These are phyloP conservation scores for Volvox carteri DNA, from an alignment of 163 green algal genomes.

Conservation along the genomic window DNA sequence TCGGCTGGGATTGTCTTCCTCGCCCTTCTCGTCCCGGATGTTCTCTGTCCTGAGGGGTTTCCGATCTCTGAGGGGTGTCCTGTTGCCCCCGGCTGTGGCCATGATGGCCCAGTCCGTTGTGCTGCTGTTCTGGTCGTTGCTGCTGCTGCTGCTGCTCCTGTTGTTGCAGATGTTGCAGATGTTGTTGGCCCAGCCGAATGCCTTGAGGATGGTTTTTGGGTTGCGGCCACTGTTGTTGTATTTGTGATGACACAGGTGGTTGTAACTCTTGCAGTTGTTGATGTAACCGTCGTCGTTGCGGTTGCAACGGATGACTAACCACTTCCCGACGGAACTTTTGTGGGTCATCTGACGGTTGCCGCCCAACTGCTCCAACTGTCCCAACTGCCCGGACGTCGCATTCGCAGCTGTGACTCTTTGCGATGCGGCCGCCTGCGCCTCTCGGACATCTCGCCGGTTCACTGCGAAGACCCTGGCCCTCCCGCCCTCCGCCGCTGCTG, in stretches of 20 bases:
- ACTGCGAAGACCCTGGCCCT: too few species aligned
- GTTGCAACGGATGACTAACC: not conserved
- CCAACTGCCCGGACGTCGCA: too few species aligned
- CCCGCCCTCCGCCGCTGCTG: not conserved
- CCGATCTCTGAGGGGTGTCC: not conserved
- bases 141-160: not conserved
- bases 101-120: too few species aligned
- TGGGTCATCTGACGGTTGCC: too few species aligned
- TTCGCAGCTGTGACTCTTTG: not conserved
- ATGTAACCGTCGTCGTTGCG: not conserved
- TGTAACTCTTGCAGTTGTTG: constrained; percentile 2
- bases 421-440: not conserved
- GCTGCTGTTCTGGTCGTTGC: not conserved
- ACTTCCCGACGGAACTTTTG: not conserved
- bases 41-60: too few species aligned
- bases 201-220: not conserved
- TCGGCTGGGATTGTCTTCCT: too few species aligned
- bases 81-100: not conserved
- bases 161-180: not conserved
- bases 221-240: not conserved
- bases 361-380: too few species aligned
- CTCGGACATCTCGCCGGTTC: too few species aligned
- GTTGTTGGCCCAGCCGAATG: not conserved
- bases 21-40: too few species aligned
- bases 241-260: too few species aligned